phyloP scores from a whole-genome alignment of 805 yeast genomes.

The Lipomyces kockii region DNA sequence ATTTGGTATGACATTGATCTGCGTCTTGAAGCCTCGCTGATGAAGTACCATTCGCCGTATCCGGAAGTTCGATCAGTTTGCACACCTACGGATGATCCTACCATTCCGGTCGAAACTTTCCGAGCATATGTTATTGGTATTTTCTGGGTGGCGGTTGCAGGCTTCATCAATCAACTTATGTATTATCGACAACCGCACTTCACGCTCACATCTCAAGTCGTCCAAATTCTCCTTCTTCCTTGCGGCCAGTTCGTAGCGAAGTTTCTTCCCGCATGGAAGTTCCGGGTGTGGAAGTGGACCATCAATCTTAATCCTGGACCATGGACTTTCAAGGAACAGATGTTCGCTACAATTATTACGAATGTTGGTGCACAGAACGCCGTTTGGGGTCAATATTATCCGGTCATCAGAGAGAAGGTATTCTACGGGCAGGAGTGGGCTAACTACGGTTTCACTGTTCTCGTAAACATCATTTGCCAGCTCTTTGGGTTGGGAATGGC shows the following conservation, averaged over 20 bases:
- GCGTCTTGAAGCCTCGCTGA: constrained; percentile 52
- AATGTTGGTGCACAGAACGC: constrained; percentile 32
- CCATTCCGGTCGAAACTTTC: constrained; percentile 54
- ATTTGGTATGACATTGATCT: constrained; percentile 42
- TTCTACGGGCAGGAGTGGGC: constrained; percentile 48
- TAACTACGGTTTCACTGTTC: constrained; percentile 56
- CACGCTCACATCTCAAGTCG: constrained; percentile 55
- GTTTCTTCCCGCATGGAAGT: constrained; percentile 53
- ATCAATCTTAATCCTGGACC: constrained; percentile 63
- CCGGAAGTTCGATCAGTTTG: constrained; percentile 56
- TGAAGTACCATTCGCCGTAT: constrained; percentile 55
- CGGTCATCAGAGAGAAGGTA: constrained; percentile 29
- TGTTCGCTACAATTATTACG: constrained; percentile 57
- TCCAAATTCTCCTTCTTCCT: constrained; percentile 65
- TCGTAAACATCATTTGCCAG: constrained; percentile 60
- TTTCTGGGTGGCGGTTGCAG: constrained; percentile 59
- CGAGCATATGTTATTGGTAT: constrained; percentile 59
- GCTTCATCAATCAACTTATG: constrained; percentile 62
- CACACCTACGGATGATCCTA: constrained; percentile 51
- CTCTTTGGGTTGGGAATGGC: constrained; percentile 71
- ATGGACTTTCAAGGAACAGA: constrained; percentile 68
- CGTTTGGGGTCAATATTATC: constrained; percentile 34
- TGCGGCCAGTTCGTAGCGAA: constrained; percentile 55
- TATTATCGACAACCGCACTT: constrained; percentile 61
- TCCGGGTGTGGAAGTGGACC: constrained; percentile 49